Evolutionary conservation across 2,329 filamentous ascomycete genomes (phyloP).

Genomic region (Lachnellula subtilissima): DNA sequence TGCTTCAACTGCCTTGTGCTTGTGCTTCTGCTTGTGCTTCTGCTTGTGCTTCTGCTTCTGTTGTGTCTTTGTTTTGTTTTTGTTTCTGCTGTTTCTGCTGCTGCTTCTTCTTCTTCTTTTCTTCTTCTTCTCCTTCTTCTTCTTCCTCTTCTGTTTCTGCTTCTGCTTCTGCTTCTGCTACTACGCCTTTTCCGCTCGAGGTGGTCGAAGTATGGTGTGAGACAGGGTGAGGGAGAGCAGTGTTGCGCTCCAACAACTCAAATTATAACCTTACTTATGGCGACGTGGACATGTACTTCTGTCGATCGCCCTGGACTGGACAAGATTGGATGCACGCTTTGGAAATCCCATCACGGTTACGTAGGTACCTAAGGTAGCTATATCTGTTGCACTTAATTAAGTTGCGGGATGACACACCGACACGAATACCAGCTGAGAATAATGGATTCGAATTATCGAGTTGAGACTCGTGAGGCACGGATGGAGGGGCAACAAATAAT

Average conservation of each 20-base stretch:
- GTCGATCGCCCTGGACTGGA: not conserved
- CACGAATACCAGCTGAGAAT: not conserved
- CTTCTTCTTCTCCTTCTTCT: no score
- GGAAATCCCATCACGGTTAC: not conserved
- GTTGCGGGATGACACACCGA: not conserved
- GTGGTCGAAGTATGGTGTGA: not conserved
- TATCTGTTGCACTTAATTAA: not conserved
- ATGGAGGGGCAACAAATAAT: not conserved
- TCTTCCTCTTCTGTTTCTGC: no score
- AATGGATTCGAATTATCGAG: not conserved
- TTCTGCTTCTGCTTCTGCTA: no score
- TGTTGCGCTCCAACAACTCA: not conserved
- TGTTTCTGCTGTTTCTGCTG: no score
- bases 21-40: not conserved
- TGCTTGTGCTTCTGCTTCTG: not conserved
- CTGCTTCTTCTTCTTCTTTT: no score
- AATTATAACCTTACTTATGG: not conserved
- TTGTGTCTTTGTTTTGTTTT: no score
- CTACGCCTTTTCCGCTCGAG: not conserved
- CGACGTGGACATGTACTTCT: not conserved
- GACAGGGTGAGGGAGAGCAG: not conserved
- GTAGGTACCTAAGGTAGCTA: not conserved
- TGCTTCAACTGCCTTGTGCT: not conserved
- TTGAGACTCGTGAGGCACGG: not conserved
- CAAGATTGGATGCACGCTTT: not conserved